Conservation (phyloP, 352 stramenopile genomes). For the Phytophthora europaea region DNA sequence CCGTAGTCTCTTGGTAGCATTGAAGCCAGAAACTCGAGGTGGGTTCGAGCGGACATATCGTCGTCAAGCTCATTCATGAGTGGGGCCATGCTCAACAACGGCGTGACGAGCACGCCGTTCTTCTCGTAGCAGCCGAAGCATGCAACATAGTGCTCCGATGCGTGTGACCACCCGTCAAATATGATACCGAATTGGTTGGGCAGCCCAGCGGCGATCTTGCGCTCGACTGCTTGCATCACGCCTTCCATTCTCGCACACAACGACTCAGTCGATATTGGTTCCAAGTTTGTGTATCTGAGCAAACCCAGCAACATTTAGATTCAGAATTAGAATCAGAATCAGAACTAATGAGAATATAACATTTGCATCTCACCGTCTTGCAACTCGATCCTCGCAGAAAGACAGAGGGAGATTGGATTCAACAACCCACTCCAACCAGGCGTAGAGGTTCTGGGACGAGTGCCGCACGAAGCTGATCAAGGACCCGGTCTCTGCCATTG, state of each 20-base stretch:
- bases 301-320: neutral
- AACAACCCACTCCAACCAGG: constrained; percentile 1
- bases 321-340: no score
- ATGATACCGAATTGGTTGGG: neutral
- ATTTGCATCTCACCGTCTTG: neutral
- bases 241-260: neutral
- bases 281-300: neutral
- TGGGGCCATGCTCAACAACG: constrained; percentile 4
- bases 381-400: neutral
- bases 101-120: neutral
- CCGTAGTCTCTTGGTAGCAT: constrained; percentile 6
- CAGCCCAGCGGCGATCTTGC: neutral
- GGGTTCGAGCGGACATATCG: neutral
- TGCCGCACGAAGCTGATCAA: neutral
- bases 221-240: neutral
- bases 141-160: constrained; percentile 1
- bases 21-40: constrained; percentile 3
- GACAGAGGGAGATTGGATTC: neutral
- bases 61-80: neutral
- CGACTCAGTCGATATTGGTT: neutral
- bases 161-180: no score
- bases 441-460: neutral
- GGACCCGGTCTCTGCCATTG: neutral
- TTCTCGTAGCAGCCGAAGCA: constrained; percentile 1
- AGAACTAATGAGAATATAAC: no score